Evolutionary conservation across 164 flowering plant species (phyloP), one percentile per base, ranked within the genome.

Genomic region (Cinnamomum chago): DNA sequence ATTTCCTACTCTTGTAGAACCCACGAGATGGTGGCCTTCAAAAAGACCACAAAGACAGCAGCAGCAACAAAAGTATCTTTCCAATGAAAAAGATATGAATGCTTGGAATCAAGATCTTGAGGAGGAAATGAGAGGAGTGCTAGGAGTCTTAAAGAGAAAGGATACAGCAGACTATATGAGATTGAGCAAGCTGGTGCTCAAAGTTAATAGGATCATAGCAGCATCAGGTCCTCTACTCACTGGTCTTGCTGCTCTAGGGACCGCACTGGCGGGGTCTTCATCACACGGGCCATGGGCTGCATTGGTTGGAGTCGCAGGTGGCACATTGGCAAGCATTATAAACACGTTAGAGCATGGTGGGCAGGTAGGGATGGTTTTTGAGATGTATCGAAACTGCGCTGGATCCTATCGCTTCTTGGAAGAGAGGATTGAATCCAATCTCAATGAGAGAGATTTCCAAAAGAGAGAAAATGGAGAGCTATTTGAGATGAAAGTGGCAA

Each of bases 281-380:
- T 25, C 68, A 62, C 70, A 73, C 22, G 74, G 67, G 50, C 78
- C 75, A 47, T 67, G 77, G 51, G 76, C 81, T 0, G 83, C 58
- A 3, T n/a, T 80, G 50, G 62, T 81, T 1, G 90, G 82, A 0
- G 76, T 82, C 0, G 70, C 72, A 1, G 83, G 77, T 0, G 95
- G 95, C 6, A 83, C 91, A 0, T 66, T 89, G 75, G 90, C 89
- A 0, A 76, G 76, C 15, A 76, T 84, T 2, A 88, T 88, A 5
- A 89, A 83, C 78, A 77, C 84, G 1, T 0, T 86, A 22, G 86
- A 86, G 75, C 93, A 86, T 66, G 93, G 90, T 11, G 88, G 93
- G 47, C 89, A 88, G 76, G 83, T 88, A 1, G 92, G 90, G 10
- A 88, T 86, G 89, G 82, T 86, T 55, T 72, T 83, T 62, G 89